Percentiles rank a stretch among this genome's conserved stretches.
Conservation (phyloP, 768 basidiomycete species). For the Cubamyces lactineus region DNA sequence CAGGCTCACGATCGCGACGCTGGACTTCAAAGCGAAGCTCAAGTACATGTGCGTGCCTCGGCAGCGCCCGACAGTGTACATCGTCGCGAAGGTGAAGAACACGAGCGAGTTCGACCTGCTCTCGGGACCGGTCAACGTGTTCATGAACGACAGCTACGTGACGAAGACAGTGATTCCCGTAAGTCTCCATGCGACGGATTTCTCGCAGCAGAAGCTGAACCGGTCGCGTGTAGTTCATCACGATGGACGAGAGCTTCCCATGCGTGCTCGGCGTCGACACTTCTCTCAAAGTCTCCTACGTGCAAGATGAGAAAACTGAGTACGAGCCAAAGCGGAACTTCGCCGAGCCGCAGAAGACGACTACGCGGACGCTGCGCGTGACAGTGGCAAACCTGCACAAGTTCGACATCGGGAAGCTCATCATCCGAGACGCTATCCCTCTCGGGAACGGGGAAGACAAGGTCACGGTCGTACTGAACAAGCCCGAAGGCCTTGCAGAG, state of each 20-base stretch:
- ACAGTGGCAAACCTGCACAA: conserved; percentile 51
- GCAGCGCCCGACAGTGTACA: conserved; percentile 48
- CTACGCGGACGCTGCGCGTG: conserved; percentile 44
- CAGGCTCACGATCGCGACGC: conserved; percentile 53
- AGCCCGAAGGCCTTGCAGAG: conserved; percentile 51
- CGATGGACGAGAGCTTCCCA: conserved; percentile 52
- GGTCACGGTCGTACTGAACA: conserved; percentile 48
- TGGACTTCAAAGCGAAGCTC: conserved; percentile 49
- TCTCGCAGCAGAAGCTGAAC: neutral
- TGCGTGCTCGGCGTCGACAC: conserved; percentile 54
- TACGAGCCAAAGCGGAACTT: conserved; percentile 46
- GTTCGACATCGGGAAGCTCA: conserved; percentile 46
- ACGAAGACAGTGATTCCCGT: conserved; percentile 54
- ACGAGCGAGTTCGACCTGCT: conserved; percentile 60
- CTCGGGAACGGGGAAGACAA: conserved; percentile 41
- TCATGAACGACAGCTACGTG: conserved; percentile 60
- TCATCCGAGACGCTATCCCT: conserved; percentile 53
- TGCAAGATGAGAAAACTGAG: conserved; percentile 42
- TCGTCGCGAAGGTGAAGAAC: conserved; percentile 56
- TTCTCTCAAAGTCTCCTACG: conserved; percentile 41
- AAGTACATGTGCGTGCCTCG: conserved; percentile 56
- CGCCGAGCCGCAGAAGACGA: conserved; percentile 46
- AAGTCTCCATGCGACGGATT: conserved; percentile 14
- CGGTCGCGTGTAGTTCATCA: conserved; percentile 37
- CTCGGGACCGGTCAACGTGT: conserved; percentile 55